Percentiles rank a stretch among this genome's conserved stretches.
Conservation (phyloP, 108 stramenopile species). For the Mediolabrus comicus region DNA sequence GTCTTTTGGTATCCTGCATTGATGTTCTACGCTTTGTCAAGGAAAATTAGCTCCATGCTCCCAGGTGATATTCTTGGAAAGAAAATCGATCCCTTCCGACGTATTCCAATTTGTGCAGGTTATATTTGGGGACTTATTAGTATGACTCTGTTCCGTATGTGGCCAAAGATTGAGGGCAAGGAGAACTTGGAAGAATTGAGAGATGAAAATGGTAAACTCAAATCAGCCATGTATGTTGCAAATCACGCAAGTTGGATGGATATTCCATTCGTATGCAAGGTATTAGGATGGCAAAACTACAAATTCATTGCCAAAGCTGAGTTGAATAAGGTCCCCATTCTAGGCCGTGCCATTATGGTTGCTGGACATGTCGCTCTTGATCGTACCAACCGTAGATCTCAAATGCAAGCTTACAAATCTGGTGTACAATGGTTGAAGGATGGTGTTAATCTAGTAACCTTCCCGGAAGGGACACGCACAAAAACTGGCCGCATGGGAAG, state of each 20-base stretch:
- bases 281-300: constrained; percentile 49
- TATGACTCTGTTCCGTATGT: constrained; percentile 36
- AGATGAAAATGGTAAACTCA: constrained; percentile 43
- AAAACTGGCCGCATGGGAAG: constrained; percentile 48
- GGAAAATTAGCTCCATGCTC: constrained; percentile 27
- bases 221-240: constrained; percentile 56
- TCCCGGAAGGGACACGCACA: constrained; percentile 61
- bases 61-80: constrained; percentile 42
- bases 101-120: constrained; percentile 38
- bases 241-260: constrained; percentile 69
- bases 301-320: constrained; percentile 59
- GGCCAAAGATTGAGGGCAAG: constrained; percentile 36
- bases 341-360: constrained; percentile 45
- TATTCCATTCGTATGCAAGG: constrained; percentile 40
- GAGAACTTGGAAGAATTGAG: constrained; percentile 44
- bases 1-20: constrained; percentile 45
- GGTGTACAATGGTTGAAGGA: constrained; percentile 47
- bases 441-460: constrained; percentile 52
- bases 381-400: constrained; percentile 44
- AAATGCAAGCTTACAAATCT: constrained; percentile 48
- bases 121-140: constrained; percentile 39
- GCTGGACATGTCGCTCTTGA: constrained; percentile 50
- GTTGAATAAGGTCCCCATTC: constrained; percentile 55
- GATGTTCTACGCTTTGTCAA: constrained; percentile 27
- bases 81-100: constrained; percentile 42